phyloP scores from a whole-genome alignment of 179 eudicot species.

The Nepenthes alata region DNA sequence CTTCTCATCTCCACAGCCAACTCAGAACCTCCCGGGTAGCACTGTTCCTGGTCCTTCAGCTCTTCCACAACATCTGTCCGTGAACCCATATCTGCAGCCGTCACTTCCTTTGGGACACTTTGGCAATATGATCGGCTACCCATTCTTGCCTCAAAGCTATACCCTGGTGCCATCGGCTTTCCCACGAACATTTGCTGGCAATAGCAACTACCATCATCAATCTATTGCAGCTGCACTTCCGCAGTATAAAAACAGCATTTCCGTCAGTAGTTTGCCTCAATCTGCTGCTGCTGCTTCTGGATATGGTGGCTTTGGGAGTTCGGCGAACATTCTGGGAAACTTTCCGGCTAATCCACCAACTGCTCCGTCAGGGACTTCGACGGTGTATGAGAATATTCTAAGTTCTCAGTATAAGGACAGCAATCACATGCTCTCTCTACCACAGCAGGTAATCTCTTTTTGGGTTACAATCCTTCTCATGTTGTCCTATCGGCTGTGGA shows the following conservation, averaged over 20 bases:
- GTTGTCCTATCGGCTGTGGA: not conserved
- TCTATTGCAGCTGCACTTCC: constrained; percentile 61
- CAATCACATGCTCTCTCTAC: constrained; percentile 54
- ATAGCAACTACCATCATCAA: constrained; percentile 71
- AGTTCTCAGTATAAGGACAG: constrained; percentile 74
- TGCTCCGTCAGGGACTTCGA: constrained; percentile 48
- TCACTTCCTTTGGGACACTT: constrained; percentile 69
- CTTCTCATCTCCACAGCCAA: constrained; percentile 47
- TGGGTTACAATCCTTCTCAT: not conserved
- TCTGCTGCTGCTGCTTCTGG: constrained; percentile 74
- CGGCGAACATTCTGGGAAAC: constrained; percentile 53
- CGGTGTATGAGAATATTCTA: constrained; percentile 60
- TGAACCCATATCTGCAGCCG: constrained; percentile 69
- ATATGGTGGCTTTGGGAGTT: constrained; percentile 71
- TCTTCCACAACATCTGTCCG: constrained; percentile 64
- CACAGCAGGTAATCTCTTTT: constrained; percentile 52
- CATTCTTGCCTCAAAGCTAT: constrained; percentile 69
- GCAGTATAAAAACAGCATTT: constrained; percentile 64
- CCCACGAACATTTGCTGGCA: constrained; percentile 76
- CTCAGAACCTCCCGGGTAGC: constrained; percentile 47
- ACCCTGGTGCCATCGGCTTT: constrained; percentile 72
- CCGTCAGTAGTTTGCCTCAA: constrained; percentile 73
- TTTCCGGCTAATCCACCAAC: constrained; percentile 58
- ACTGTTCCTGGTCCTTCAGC: constrained; percentile 54
- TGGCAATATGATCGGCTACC: constrained; percentile 71